Evolutionary conservation across 768 basidiomycete genomes (phyloP), one percentile per base, ranked within the genome.

Genomic region (Suillus hirtellus): DNA sequence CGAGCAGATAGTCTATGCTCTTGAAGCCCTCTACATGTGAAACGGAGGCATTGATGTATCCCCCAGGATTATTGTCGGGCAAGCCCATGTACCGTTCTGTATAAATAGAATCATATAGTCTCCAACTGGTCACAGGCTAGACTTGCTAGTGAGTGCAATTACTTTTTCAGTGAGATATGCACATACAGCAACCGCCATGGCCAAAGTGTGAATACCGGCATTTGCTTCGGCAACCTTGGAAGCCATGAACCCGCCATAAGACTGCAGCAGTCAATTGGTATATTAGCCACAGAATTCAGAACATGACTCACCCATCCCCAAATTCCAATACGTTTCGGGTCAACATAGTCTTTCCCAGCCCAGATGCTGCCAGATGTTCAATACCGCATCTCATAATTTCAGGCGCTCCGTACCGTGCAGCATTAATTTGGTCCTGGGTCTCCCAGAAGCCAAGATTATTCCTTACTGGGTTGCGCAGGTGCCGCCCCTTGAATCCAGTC

Each of bases 51-150:
- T 90, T 93, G 68, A 90, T 77, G 79, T 99, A 99, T n/a, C 97
- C 97, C 0, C 79, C 86, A 0, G 84, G 84, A 73, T 99, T 98
- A 11, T 84, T 77, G 17, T 80, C 73, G 0, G 95, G 95, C 31
- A 92, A 82, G 67, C 88, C 86, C 95, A 99, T 95, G 81, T 98
- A 99, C 19, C 97, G 88, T 69, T 99, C 97, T 2, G 97, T 99
- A 75, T 99, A 99, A 66, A 99, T 90, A 0, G 95, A 90, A 78
- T 99, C 90, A 67, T 95, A 93, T 59, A 93, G 72, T 53, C 81
- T 81, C 92, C 94, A 96, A 68, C 90, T 92, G 4, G 90, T 92
- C 55, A 96, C 95, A 62, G 95, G 95, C 85, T 93, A 66, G 9
- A 68, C 42, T 54, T 40, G 53, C 44, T 59, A 17, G 50, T 67